Evolutionary conservation across 2,329 filamentous ascomycete genomes (phyloP), one percentile per base, ranked within the genome.

Genomic region (Penicillium hesseltinei): DNA sequence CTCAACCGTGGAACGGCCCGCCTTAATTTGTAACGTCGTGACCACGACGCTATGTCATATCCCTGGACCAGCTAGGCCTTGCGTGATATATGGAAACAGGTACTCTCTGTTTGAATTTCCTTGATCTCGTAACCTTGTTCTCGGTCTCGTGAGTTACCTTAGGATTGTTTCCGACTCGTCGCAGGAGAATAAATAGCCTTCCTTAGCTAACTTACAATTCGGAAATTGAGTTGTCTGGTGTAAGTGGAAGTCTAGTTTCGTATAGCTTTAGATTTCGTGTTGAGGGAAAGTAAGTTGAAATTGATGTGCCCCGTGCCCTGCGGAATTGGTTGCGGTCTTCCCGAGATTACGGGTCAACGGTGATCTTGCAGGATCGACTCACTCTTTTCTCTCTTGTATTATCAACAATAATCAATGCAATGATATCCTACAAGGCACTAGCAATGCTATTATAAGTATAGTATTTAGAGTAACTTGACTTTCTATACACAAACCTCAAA

Each of bases 331-430:
- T 21, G 21, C 21, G 6, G 2, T 52, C 2, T 19, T 11, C 5
- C 29, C 54, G 48, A 13, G n/a, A 53, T 23, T 2, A 8, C 23
- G 54, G 54, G 47, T 43, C 49, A 56, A 56, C 54, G 49, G 54
- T 15, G 49, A 56, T 56, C 49, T 17, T 56, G 49, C 54, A 56
- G 48, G 47, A n/a, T 43, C 19, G 29, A 25, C 17, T 2, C 4
- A 7, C 9, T 5, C 15, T 36, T 40, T 23, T 31, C 4, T 29
- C 10, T 6, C 17, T 19, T 13, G 17, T n/a, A 29, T 29, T 29
- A 44, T 29, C 17, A 19, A 27, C 2, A 4, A 23, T 10, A 15
- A 6, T 19, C 5, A 27, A 27, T 27, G 4, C 27, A 17, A 10
- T 31, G 7, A 17, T 21, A 31, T 46, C n/a, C 11, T 35, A 17